Percentiles rank a stretch among this genome's conserved stretches.
Conservation (phyloP, 73 alveolate genomes). For the Blepharisma stoltei region DNA sequence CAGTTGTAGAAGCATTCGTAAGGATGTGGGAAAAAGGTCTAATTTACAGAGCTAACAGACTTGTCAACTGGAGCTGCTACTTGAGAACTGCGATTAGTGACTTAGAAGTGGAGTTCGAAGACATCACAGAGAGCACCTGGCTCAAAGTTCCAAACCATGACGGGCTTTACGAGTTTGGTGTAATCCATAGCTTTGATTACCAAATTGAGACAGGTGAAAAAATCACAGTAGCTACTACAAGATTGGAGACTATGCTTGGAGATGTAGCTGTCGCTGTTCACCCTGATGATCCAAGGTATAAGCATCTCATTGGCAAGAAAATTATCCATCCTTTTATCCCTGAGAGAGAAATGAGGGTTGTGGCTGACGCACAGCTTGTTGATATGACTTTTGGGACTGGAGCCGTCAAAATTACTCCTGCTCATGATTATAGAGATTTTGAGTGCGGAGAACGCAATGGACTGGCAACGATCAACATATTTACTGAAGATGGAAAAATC, state of each 20-base stretch:
- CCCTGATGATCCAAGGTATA: slow-evolving; percentile 95
- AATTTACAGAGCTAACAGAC: slow-evolving; percentile 93
- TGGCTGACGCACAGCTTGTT: slow-evolving; percentile 85
- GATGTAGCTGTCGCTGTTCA: slow-evolving; percentile 99
- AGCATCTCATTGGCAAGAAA: slow-evolving; percentile 93
- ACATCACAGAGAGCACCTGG: slow-evolving; percentile 64
- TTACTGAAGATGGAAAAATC: slow-evolving; percentile 95
- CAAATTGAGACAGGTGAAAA: slow-evolving; percentile 79
- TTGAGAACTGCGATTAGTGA: slow-evolving; percentile 97
- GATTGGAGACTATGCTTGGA: slow-evolving; percentile 99
- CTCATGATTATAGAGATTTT: slow-evolving; percentile 99
- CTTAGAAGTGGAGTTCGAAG: slow-evolving; percentile 89
- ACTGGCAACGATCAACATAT: slow-evolving; percentile 82
- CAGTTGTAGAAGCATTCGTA: slow-evolving; percentile 94
- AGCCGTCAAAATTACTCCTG: slow-evolving; percentile 99
- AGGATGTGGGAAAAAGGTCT: slow-evolving; percentile 90
- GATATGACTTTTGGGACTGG: slow-evolving; percentile 99
- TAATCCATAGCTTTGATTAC: slow-evolving; percentile 86
- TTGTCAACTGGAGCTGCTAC: slow-evolving; percentile 98
- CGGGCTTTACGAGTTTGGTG: slow-evolving; percentile 88
- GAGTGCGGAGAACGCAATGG: slow-evolving; percentile 94
- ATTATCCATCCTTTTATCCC: slow-evolving; percentile 95
- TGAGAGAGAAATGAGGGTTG: slow-evolving; percentile 87
- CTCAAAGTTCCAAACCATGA: slow-evolving; percentile 87
- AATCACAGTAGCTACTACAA: slow-evolving; percentile 93